Conservation (phyloP, 192 early-diverging fungal species). For the Phlyctochytrium bullatum region DNA sequence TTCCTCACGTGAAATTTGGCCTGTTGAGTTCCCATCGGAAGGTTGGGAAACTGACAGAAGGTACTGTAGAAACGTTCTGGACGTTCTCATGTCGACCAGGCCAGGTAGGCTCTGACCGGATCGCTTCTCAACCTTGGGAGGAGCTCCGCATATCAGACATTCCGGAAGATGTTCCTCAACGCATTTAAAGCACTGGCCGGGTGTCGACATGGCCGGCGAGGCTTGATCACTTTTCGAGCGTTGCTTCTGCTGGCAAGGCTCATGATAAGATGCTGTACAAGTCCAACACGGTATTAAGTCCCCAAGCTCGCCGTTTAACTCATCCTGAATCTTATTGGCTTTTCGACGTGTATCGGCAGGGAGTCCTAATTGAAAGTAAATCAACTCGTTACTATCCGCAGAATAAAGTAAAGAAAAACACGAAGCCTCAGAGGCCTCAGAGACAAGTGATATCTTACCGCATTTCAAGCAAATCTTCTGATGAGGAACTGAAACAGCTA, state of each 20-base stretch:
- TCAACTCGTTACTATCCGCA: background rate
- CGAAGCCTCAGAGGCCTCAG: too few relatives aligned
- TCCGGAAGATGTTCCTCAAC: too few relatives aligned
- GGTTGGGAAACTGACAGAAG: background rate
- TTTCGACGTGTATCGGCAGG: background rate
- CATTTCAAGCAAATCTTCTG: background rate
- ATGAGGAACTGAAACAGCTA: background rate
- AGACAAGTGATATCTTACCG: too few relatives aligned
- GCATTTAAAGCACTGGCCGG: too few relatives aligned
- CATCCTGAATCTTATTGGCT: constrained; percentile 4
- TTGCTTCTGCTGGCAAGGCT: too few relatives aligned
- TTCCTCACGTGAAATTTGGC: background rate
- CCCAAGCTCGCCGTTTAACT: constrained; percentile 15
- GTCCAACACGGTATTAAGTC: constrained; percentile 19
- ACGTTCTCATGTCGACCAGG: too few relatives aligned
- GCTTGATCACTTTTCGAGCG: too few relatives aligned
- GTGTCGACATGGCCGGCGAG: too few relatives aligned
- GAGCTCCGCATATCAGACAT: background rate
- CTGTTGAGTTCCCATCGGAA: background rate
- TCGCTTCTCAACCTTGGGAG: background rate
- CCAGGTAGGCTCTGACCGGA: background rate
- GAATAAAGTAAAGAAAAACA: too few relatives aligned
- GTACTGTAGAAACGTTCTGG: too few relatives aligned
- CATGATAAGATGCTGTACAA: constrained; percentile 17
- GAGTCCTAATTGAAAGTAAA: too few relatives aligned